Conservation (phyloP, 179 eudicot genomes). For the Silene coronaria region DNA sequence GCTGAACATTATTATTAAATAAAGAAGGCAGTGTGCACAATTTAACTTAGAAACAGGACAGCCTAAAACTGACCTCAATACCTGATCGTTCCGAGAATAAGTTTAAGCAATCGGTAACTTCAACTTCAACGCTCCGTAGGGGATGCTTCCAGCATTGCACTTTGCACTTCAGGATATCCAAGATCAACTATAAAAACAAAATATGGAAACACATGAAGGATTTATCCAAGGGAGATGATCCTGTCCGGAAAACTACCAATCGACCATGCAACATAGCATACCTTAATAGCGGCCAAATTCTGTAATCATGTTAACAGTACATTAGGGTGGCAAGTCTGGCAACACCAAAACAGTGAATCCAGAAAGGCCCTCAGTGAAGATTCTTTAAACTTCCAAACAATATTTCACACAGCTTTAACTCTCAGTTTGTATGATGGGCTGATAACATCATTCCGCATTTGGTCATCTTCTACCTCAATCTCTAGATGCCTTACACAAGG, state of each 20-base stretch:
- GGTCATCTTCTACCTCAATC: neutral
- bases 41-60: neutral
- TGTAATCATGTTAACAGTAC: neutral
- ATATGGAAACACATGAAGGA: neutral
- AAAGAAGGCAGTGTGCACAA: too few species aligned
- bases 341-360: neutral
- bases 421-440: neutral
- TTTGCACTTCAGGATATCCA: neutral
- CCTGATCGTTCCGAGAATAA: neutral
- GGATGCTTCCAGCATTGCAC: constrained; percentile 3
- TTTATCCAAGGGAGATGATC: neutral
- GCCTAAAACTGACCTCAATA: neutral
- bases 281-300: neutral
- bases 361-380: neutral
- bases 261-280: neutral
- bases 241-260: neutral
- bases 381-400: neutral
- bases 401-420: neutral
- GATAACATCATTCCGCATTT: neutral
- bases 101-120: neutral
- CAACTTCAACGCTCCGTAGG: neutral
- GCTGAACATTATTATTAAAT: too few species aligned
- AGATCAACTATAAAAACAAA: neutral
- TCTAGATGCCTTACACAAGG: neutral
- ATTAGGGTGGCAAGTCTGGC: too few species aligned